phyloP scores from a whole-genome alignment of 2,329 filamentous ascomycete genomes.

The Fusarium nygamai region DNA sequence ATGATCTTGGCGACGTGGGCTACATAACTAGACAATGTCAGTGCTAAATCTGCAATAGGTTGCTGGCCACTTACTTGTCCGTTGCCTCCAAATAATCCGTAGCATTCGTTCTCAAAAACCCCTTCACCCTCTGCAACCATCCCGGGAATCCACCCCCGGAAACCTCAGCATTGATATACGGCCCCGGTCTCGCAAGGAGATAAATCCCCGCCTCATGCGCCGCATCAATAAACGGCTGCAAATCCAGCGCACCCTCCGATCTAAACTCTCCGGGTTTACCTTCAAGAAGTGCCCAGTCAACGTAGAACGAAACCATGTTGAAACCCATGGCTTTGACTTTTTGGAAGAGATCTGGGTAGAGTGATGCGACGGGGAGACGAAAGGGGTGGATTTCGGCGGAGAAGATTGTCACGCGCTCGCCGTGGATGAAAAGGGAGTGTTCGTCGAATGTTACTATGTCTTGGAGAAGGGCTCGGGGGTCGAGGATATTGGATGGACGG shows the following conservation, averaged over 20 bases:
- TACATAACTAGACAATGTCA: slow-evolving; percentile 53
- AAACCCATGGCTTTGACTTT: slow-evolving; percentile 86
- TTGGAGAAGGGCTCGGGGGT: slow-evolving; percentile 45
- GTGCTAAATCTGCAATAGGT: accelerated
- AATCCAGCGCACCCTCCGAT: slow-evolving; percentile 76
- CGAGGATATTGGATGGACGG: slow-evolving; percentile 35
- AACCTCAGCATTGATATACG: slow-evolving; percentile 82
- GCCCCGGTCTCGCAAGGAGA: slow-evolving; percentile 75
- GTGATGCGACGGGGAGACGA: slow-evolving; percentile 56
- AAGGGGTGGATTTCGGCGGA: slow-evolving; percentile 80
- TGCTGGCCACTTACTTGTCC: slow-evolving; percentile 60
- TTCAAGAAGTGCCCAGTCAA: slow-evolving; percentile 81
- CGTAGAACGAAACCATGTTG: slow-evolving; percentile 82
- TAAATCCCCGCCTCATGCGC: slow-evolving; percentile 79
- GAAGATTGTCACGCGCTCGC: slow-evolving; percentile 76
- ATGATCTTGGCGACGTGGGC: slow-evolving; percentile 71
- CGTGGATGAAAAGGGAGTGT: slow-evolving; percentile 74
- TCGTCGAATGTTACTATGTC: slow-evolving; percentile 74
- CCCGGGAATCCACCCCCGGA: slow-evolving; percentile 83
- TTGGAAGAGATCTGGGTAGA: slow-evolving; percentile 78
- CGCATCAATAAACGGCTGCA: slow-evolving; percentile 80
- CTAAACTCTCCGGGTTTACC: slow-evolving; percentile 75
- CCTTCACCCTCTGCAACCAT: slow-evolving; percentile 78
- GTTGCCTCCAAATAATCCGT: slow-evolving; percentile 72
- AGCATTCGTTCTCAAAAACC: slow-evolving; percentile 69